phyloP scores from a whole-genome alignment of 495 filamentous ascomycete species.

The Hyaloscypha finlandica region DNA sequence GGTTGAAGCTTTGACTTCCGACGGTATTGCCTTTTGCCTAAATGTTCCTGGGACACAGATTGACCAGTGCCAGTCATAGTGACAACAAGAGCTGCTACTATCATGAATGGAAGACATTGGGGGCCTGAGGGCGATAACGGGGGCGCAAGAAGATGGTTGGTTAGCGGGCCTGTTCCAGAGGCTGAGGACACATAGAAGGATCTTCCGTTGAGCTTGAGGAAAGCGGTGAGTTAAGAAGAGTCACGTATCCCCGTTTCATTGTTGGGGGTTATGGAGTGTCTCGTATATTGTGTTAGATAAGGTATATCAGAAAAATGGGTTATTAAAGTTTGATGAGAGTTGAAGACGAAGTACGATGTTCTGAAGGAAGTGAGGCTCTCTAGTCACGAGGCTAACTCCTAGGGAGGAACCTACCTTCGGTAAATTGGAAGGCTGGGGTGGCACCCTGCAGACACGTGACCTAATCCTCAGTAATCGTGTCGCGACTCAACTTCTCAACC shows the following conservation, averaged over 20 bases:
- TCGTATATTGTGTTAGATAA: no score
- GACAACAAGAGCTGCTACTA: background rate
- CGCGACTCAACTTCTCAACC: background rate
- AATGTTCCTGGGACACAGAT: background rate
- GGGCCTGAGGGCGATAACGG: background rate
- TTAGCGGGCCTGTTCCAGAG: background rate
- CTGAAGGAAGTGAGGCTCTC: no score
- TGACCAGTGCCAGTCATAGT: background rate
- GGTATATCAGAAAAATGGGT: no score
- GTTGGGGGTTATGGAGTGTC: no score
- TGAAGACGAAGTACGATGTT: no score
- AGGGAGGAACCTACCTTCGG: no score
- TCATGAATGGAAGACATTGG: background rate
- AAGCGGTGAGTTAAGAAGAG: background rate
- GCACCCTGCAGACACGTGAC: background rate
- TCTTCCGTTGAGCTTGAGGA: background rate
- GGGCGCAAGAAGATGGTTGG: background rate
- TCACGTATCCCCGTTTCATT: background rate
- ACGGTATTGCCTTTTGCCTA: background rate
- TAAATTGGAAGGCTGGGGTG: background rate
- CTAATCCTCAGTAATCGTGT: background rate
- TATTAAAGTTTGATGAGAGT: no score
- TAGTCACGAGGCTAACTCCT: background rate
- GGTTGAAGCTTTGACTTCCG: background rate
- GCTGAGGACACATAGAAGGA: background rate